These are phyloP conservation scores for Beta macrorhiza DNA, from an alignment of 179 eudicot species.

Conservation along the genomic window DNA sequence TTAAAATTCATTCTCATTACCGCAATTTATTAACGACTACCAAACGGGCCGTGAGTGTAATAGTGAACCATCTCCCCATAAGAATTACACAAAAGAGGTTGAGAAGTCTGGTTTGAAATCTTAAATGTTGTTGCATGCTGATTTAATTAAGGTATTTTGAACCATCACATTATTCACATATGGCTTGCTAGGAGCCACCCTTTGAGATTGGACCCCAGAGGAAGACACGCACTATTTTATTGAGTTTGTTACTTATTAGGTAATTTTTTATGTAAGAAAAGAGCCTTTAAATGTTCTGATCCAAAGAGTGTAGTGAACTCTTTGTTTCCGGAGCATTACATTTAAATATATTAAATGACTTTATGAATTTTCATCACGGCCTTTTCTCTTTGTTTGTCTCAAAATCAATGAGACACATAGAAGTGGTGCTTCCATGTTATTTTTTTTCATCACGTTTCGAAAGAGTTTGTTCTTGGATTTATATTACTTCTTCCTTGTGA, in stretches of 20 bases:
- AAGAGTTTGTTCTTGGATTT: neutral
- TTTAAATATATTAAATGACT: too few species aligned
- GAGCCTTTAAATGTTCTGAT: too few species aligned
- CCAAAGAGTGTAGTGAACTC: neutral
- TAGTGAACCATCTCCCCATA: neutral
- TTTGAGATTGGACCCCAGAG: neutral
- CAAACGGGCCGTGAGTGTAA: neutral
- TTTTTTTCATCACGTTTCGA: neutral
- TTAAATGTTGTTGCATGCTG: neutral
- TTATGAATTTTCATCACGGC: neutral
- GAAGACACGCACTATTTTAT: too few species aligned
- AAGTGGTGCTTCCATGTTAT: neutral
- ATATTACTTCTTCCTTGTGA: neutral
- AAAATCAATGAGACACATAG: neutral
- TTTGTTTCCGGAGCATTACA: neutral
- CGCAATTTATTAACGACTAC: too few species aligned
- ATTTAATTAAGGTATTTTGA: neutral
- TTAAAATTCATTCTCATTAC: too few species aligned
- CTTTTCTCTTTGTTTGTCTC: neutral
- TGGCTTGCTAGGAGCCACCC: neutral
- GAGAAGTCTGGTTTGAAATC: neutral
- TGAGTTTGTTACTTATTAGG: too few species aligned
- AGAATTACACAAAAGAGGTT: neutral
- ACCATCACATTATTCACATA: too few species aligned
- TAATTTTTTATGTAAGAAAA: too few species aligned